Conservation (phyloP, 2,329 filamentous ascomycete genomes). For the Beauveria australis region DNA sequence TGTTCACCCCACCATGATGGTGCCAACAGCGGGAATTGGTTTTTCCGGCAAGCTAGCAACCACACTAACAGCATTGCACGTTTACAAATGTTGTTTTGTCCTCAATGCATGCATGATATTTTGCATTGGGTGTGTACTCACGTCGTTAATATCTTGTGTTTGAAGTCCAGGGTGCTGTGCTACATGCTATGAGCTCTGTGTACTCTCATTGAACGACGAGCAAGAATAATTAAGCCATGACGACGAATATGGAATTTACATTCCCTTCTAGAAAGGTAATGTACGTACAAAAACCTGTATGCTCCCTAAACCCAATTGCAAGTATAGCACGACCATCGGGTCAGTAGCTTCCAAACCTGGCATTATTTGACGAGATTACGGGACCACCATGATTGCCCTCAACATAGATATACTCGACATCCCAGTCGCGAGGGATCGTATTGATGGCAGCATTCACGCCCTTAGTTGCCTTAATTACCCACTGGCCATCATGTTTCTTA, state of each 20-base stretch:
- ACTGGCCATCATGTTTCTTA: conserved; percentile 12
- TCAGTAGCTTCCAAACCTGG: conserved; percentile 20
- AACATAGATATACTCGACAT: conserved; percentile 18
- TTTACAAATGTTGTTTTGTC: background rate
- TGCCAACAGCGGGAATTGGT: conserved; percentile 1
- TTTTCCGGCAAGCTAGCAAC: background rate
- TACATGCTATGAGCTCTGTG: background rate
- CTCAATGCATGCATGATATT: background rate
- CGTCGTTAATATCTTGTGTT: background rate
- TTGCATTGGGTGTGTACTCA: background rate
- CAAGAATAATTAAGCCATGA: too few relatives aligned
- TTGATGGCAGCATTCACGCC: conserved; percentile 15
- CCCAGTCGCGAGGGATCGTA: conserved; percentile 17
- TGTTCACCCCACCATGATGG: conserved; percentile 6
- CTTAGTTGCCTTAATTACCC: conserved; percentile 20
- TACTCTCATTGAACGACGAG: background rate
- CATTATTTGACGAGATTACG: conserved; percentile 17
- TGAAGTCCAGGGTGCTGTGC: background rate
- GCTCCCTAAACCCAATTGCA: background rate
- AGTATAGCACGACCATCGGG: conserved; percentile 4
- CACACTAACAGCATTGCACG: background rate
- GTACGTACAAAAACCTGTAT: background rate
- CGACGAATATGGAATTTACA: too few relatives aligned
- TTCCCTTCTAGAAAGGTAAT: background rate
- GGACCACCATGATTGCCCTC: conserved; percentile 20